Evolutionary conservation across 306 rosid species (phyloP), one percentile per base, ranked within the genome.

Genomic region (Styphnolobium japonicum): DNA sequence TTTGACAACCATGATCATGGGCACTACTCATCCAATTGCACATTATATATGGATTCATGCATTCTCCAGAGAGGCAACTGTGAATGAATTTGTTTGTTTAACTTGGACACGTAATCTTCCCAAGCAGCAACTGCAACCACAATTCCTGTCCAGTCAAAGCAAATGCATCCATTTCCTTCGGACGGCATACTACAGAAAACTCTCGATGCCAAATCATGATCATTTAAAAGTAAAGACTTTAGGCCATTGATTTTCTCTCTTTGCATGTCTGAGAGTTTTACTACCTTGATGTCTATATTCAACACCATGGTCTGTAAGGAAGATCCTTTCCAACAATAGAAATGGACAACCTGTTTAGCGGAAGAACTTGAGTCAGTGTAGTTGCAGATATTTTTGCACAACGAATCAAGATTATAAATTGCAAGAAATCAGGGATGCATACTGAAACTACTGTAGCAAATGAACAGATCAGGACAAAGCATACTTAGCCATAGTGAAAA

Each of bases 261-360:
- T 45, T 87, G 88, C 16, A 29, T 31, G 49, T 83, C 89, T 0
- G 87, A 85, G 36, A 92, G 77, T 53, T 66, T 9, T 49, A 80
- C 80, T 16, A 89, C 84, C 83, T 77, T 83, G 61, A 36, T 61
- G 42, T 83, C 87, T 37, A 52, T 51, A 67, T 53, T 62, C 16
- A 48, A 51, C 46, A 68, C 18, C 11, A 77, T 43, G 76, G 62
- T 52, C 77, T 80, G 87, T 27, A 82, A 52, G 37, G 75, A 80
- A 40, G 86, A 82, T 75, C 85, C 86, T 84, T 84, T 85, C 98
- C 98, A 95, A 82, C 73, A 58, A 73, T 72, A 83, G 84, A 80
- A 93, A 63, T 91, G 92, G 77, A 87, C 90, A 22, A 90, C 90
- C 98, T 95, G 92, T 63, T 70, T 22, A 72, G 62, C 27, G 63